phyloP scores from a whole-genome alignment of 2,329 filamentous ascomycete species.

The Colletotrichum sp. region DNA sequence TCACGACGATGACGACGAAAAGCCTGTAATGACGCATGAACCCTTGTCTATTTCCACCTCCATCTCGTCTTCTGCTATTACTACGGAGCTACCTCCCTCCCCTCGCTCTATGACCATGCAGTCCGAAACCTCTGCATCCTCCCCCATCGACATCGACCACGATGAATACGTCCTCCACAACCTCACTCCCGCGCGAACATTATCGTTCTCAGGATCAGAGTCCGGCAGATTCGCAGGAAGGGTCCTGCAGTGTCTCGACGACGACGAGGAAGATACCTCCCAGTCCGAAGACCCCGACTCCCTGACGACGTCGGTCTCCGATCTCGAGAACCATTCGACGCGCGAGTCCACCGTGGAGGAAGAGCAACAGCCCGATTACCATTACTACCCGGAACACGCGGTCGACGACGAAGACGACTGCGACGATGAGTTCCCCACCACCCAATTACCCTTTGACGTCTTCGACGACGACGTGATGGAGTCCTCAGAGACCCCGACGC shows the following conservation, averaged over 20 bases:
- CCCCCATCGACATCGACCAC: constrained; percentile 37
- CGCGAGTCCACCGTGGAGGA: constrained; percentile 31
- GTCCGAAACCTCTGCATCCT: constrained; percentile 47
- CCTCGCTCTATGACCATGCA: constrained; percentile 57
- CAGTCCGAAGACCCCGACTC: constrained; percentile 51
- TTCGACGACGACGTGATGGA: constrained; percentile 38
- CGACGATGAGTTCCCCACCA: constrained; percentile 38
- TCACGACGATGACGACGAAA: constrained; percentile 44
- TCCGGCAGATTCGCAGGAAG: constrained; percentile 40
- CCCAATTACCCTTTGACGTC: constrained; percentile 42
- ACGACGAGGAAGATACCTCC: constrained; percentile 43
- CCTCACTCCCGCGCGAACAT: constrained; percentile 49
- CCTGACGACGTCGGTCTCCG: constrained; percentile 49
- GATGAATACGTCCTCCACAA: constrained; percentile 34
- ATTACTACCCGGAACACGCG: constrained; percentile 28
- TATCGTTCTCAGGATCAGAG: constrained; percentile 59
- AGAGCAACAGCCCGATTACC: constrained; percentile 27
- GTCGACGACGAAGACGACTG: constrained; percentile 28
- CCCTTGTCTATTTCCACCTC: constrained; percentile 39
- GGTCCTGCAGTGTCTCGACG: constrained; percentile 25
- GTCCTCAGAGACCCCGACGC: constrained; percentile 47
- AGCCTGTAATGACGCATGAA: constrained; percentile 49
- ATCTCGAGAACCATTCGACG: constrained; percentile 45
- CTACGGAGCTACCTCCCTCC: constrained; percentile 45
- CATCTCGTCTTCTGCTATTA: constrained; percentile 25